Evolutionary conservation across 2,329 filamentous ascomycete genomes (phyloP).

Genomic region (Fusarium napiforme): DNA sequence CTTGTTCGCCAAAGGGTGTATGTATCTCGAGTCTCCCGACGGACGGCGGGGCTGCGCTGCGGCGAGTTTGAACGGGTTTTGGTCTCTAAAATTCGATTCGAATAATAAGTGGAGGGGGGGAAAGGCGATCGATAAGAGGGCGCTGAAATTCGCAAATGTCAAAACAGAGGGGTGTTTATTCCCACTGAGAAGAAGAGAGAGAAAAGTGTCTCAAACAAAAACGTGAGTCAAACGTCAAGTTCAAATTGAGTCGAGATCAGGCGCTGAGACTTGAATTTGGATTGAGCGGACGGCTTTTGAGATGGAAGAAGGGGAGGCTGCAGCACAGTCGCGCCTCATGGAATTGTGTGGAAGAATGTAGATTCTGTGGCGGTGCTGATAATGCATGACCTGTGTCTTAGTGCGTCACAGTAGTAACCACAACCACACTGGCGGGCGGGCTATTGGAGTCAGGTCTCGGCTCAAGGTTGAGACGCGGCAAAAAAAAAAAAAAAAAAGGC

Average conservation of each 20-base stretch:
- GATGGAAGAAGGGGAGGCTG: constrained; percentile 46
- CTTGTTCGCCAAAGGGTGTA: constrained; percentile 39
- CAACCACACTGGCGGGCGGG: constrained; percentile 13
- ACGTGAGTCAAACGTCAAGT: constrained; percentile 15
- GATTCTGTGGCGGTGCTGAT: constrained; percentile 54
- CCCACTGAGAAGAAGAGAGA: constrained; percentile 20
- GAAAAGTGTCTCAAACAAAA: constrained; percentile 33
- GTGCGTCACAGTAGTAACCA: constrained; percentile 9
- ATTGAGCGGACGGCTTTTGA: constrained; percentile 43
- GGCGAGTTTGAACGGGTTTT: constrained; percentile 37
- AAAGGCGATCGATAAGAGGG: background rate
- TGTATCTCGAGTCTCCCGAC: constrained; percentile 40
- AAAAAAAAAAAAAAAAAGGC: background rate
- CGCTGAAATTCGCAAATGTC: constrained; percentile 7
- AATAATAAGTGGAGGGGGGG: constrained; percentile 38
- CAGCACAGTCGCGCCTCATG: constrained; percentile 53
- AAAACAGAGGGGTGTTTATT: constrained; percentile 8
- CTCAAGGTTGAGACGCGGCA: constrained; percentile 5
- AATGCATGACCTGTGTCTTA: constrained; percentile 43
- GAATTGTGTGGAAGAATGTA: constrained; percentile 56
- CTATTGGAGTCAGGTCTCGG: constrained; percentile 7
- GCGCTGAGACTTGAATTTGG: constrained; percentile 35
- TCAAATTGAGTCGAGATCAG: constrained; percentile 37
- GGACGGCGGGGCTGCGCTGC: constrained; percentile 44
- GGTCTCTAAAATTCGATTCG: constrained; percentile 41